Base-by-base conservation (phyloP, 257 asterid species). In the Fraxinus cuspidata region DNA sequence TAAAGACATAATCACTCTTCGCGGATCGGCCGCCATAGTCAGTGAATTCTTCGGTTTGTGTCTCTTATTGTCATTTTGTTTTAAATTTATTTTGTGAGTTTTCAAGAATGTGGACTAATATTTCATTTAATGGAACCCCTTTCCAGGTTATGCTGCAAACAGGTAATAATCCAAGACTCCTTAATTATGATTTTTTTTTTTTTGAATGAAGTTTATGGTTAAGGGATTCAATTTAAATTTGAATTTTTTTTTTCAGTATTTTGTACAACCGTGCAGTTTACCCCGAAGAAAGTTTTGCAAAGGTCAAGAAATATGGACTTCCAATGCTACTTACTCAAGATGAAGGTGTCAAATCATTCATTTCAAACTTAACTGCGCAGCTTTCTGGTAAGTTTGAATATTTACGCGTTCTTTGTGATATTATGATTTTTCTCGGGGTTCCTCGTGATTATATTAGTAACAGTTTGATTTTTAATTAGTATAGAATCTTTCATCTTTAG, bases 241-340 rank as follows among this genome's bases (percentile, higher is more conserved):
- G 71, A 32, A 2, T 40, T 40, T n/a, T 58, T 27, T 28, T 19
- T 76, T 72, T 4, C 83, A 91, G 96, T 78, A 91, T 95, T 79
- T 76, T 92, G 85, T 95, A 95, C 78, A 95, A 95, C 78, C 92
- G 99, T 16, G 99, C 90, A 47, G 87, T 95, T 77, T 95, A 95
- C 82, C 99, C 98, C 0, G 99, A 88, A 68, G 99, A 95, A 72
- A 95, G 96, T 82, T 95, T 95, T 67, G 90, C 88, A 68, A 95
- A 84, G 80, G 96, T 92, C 73, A 95, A 95, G 87, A 95, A 95
- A 79, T 95, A 95, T 85, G 99, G 99, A 78, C 91, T 95, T 25
- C 96, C 97, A 15, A 76, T 95, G 97, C 78, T 95, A 88, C 96
- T 95, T 51, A 90, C 92, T 83, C 97, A 95, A 87, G 99, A 95